A percentile compares a stretch with the other conserved stretches of the same genome.
Conservation (phyloP, 2,329 filamentous ascomycete genomes). For the Diaporthe eres region DNA sequence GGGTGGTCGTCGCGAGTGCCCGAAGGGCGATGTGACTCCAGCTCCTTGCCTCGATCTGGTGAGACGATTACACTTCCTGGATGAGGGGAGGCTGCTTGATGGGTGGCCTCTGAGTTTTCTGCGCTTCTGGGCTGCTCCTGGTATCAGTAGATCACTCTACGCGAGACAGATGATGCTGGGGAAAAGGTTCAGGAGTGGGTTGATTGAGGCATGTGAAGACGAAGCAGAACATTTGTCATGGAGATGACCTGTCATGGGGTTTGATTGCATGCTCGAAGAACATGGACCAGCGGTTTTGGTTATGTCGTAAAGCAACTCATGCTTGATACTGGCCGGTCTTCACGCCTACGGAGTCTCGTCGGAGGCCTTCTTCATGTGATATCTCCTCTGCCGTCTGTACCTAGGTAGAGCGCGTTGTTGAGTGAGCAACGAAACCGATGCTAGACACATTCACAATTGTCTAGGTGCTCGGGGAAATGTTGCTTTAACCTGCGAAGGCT, state of each 20-base stretch:
- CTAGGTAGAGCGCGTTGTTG: neutral
- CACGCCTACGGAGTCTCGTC: neutral
- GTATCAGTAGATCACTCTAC: neutral
- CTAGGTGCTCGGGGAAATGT: neutral
- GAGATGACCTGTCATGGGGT: too few relatives aligned
- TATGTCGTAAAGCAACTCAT: neutral
- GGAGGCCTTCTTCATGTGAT: neutral
- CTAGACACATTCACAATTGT: too few relatives aligned
- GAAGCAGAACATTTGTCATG: neutral
- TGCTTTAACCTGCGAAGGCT: neutral
- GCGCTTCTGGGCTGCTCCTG: neutral
- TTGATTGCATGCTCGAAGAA: neutral
- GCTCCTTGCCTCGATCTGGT: neutral
- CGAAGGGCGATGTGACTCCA: neutral
- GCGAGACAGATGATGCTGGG: neutral
- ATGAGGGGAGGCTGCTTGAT: neutral
- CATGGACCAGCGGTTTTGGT: neutral
- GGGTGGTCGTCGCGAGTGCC: neutral
- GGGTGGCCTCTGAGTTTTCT: neutral
- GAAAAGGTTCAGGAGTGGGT: neutral
- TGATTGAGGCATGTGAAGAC: neutral
- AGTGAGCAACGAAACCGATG: too few relatives aligned
- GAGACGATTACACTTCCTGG: conserved; percentile 12
- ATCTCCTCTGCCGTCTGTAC: neutral
- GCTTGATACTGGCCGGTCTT: neutral